Conservation (phyloP, 805 yeast species). For the Starmerella khaoyaiensis region DNA sequence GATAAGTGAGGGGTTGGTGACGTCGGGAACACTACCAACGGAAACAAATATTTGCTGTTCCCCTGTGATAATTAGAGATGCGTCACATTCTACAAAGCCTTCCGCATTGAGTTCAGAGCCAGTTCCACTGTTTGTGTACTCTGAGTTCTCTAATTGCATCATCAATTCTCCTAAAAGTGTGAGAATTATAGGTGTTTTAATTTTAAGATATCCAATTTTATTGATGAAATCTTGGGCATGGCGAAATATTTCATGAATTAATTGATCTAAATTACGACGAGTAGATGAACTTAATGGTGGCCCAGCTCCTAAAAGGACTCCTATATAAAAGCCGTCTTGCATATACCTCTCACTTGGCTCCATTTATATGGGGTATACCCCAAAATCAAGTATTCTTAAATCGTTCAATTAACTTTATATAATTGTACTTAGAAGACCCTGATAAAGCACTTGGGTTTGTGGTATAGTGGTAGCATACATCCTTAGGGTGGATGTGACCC, state of each 20-base stretch:
- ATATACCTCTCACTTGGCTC: too few relatives aligned
- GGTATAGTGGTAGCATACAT: constrained; percentile 22
- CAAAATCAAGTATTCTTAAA: too few relatives aligned
- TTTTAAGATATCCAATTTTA: not conserved
- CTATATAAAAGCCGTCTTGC: constrained; percentile 8
- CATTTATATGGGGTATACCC: too few relatives aligned
- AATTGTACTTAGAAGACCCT: too few relatives aligned
- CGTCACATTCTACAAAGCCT: constrained; percentile 33
- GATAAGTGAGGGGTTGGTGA: constrained; percentile 25
- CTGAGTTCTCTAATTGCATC: constrained; percentile 30
- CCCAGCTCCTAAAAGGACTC: constrained; percentile 14
- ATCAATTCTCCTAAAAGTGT: too few relatives aligned
- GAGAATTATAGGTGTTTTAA: too few relatives aligned
- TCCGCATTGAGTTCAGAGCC: constrained; percentile 29
- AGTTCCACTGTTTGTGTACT: constrained; percentile 30
- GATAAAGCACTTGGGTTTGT: too few relatives aligned
- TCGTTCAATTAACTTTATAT: too few relatives aligned
- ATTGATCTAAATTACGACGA: not conserved
- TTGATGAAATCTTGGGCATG: not conserved
- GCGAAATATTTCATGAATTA: not conserved
- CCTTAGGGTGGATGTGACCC: constrained; percentile 23
- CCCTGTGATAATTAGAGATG: constrained; percentile 24
- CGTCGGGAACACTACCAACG: constrained; percentile 26
- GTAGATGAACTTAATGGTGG: not conserved
- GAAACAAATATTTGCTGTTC: constrained; percentile 20